These are phyloP conservation scores for Astrothelium macrocarpum DNA, from an alignment of 495 filamentous ascomycete genomes.

Conservation along the genomic window DNA sequence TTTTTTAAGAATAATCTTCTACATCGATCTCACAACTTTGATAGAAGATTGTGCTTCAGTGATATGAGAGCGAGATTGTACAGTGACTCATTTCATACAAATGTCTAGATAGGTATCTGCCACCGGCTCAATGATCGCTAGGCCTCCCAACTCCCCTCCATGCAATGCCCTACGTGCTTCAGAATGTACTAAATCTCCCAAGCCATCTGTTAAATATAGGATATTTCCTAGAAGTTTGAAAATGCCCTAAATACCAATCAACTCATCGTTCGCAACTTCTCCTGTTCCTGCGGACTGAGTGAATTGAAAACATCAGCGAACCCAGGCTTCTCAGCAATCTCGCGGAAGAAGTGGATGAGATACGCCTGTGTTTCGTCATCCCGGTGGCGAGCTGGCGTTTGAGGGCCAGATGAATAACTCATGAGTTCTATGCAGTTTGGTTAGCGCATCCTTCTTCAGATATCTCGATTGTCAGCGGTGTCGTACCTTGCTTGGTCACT, in stretches of 20 bases:
- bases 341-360: conserved; percentile 71
- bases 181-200: background rate
- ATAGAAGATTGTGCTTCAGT: background rate
- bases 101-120: background rate
- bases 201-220: no score
- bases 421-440: conserved; percentile 57
- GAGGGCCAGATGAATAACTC: conserved; percentile 54
- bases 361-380: conserved; percentile 90
- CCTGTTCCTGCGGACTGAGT: conserved; percentile 63
- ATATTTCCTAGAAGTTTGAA: no score
- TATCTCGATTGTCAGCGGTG: no score
- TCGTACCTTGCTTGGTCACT: conserved; percentile 25
- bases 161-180: background rate
- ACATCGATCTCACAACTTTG: background rate
- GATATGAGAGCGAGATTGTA: no score
- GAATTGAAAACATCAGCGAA: conserved; percentile 66
- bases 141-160: background rate
- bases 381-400: conserved; percentile 52
- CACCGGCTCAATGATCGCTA: background rate
- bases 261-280: conserved; percentile 43
- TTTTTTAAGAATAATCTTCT: no score
- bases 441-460: no score
- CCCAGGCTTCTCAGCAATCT: conserved; percentile 51
- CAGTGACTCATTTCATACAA: no score
- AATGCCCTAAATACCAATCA: background rate